A percentile compares a stretch with the other conserved stretches of the same genome.
These are phyloP conservation scores for Lyophyllum semitale DNA, from an alignment of 768 basidiomycete species.

Conservation along the genomic window DNA sequence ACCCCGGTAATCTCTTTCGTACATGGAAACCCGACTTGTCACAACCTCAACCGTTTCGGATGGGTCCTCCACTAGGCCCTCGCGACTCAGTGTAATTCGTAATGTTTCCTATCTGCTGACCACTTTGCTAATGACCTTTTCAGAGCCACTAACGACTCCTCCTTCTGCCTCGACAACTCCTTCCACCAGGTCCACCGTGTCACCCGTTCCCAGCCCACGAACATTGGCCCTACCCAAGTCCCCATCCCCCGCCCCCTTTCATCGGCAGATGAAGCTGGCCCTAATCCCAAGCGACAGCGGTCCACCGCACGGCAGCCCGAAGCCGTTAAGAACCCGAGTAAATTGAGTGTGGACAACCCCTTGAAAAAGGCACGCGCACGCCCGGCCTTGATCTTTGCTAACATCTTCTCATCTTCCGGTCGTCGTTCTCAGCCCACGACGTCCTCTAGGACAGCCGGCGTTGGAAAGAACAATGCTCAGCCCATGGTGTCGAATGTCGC, in stretches of 20 bases:
- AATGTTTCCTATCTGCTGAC: constrained; percentile 2
- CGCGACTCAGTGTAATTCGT: constrained; percentile 65
- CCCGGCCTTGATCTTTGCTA: constrained; percentile 86
- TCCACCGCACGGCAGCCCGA: constrained; percentile 60
- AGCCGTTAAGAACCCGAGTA: constrained; percentile 46
- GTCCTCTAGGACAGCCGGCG: constrained; percentile 59
- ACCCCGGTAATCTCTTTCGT: constrained; percentile 57
- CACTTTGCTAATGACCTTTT: constrained; percentile 16
- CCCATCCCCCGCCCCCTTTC: constrained; percentile 70
- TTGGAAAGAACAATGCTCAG: constrained; percentile 54
- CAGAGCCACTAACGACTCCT: constrained; percentile 61
- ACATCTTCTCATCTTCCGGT: constrained; percentile 85
- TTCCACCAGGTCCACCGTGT: constrained; percentile 53
- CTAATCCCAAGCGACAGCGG: constrained; percentile 74
- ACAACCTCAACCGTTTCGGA: constrained; percentile 58
- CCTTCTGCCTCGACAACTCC: constrained; percentile 57
- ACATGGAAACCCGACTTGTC: constrained; percentile 53
- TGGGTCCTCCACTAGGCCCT: constrained; percentile 49
- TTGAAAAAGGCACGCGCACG: constrained; percentile 91
- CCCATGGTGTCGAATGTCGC: constrained; percentile 41
- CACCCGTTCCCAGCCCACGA: constrained; percentile 43
- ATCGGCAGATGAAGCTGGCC: constrained; percentile 81
- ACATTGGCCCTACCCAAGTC: constrained; percentile 44
- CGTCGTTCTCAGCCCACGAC: constrained; percentile 75
- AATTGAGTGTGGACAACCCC: constrained; percentile 66